These are phyloP conservation scores for Syzygium malaccense DNA, from an alignment of 441 rosid species.

Conservation along the genomic window DNA sequence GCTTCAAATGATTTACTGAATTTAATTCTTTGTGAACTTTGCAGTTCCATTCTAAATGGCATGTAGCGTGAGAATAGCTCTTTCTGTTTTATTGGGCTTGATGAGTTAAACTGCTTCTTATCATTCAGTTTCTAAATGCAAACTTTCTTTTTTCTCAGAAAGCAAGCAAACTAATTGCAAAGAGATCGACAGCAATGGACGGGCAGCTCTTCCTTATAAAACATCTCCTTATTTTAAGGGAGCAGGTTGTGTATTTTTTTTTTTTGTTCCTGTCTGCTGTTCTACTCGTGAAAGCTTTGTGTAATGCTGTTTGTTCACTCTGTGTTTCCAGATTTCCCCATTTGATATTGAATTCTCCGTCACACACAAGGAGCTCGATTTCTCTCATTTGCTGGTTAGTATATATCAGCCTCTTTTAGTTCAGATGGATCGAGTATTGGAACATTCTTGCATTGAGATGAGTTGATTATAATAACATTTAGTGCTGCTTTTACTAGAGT, in stretches of 20 bases:
- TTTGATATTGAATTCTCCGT: constrained; percentile 95
- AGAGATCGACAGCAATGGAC: constrained; percentile 81
- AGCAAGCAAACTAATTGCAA: constrained; percentile 81
- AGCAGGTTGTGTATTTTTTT: constrained; percentile 52
- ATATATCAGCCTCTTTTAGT: constrained; percentile 3
- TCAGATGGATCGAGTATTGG: neutral
- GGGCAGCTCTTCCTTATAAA: constrained; percentile 93
- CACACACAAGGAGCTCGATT: constrained; percentile 97
- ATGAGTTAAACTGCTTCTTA: neutral
- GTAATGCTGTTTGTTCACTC: constrained; percentile 2
- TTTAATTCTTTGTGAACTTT: neutral
- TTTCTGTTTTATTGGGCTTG: neutral
- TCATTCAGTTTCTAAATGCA: neutral
- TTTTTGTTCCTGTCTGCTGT: constrained; percentile 13
- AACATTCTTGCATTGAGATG: neutral
- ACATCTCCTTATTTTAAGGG: constrained; percentile 86
- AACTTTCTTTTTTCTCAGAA: constrained; percentile 37
- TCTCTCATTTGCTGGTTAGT: constrained; percentile 96
- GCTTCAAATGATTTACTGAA: constrained; percentile 4
- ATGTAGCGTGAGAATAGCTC: neutral
- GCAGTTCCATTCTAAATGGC: neutral
- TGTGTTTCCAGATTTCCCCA: constrained; percentile 74
- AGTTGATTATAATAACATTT: neutral
- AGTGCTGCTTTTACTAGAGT: neutral
- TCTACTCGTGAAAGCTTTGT: neutral